A percentile compares a stretch with the other conserved stretches of the same genome.
Conservation (phyloP, 2,329 filamentous ascomycete genomes). For the Didymella lethalis region DNA sequence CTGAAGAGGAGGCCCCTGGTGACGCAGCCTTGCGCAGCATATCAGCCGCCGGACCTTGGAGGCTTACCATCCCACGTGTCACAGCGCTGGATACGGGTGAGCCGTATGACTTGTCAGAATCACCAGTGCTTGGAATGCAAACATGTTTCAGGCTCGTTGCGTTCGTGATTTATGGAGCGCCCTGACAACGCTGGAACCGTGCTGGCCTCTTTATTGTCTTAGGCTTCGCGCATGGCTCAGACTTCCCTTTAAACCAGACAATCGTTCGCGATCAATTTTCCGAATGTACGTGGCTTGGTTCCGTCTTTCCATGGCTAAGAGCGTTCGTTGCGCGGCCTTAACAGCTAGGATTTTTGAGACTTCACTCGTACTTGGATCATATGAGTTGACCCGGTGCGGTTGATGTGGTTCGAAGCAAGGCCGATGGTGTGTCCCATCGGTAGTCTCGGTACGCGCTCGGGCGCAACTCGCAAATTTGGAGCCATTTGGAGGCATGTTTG, state of each 20-base stretch:
- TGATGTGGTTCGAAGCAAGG: constrained; percentile 18
- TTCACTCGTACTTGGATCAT: constrained; percentile 22
- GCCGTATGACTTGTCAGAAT: constrained; percentile 41
- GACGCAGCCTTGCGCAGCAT: constrained; percentile 13
- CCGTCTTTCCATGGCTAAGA: not conserved
- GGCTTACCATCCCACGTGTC: constrained; percentile 48
- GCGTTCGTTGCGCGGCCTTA: not conserved
- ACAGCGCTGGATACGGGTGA: constrained; percentile 31
- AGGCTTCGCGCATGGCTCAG: not conserved
- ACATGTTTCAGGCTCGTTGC: constrained; percentile 37
- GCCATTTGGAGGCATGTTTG: constrained; percentile 3
- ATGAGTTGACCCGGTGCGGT: constrained; percentile 18
- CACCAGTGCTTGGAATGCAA: constrained; percentile 43
- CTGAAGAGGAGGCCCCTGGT: constrained; percentile 4
- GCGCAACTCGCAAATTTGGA: constrained; percentile 24
- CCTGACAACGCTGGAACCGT: constrained; percentile 14
- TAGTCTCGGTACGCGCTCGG: constrained; percentile 22
- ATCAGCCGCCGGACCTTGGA: constrained; percentile 25
- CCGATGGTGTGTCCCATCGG: constrained; percentile 21
- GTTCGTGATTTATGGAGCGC: constrained; percentile 18
- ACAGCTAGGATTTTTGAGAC: constrained; percentile 3
- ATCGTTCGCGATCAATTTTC: not conserved
- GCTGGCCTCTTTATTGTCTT: constrained; percentile 4
- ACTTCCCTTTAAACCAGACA: not conserved
- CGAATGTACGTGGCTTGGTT: not conserved